phyloP scores from a whole-genome alignment of 2,329 filamentous ascomycete genomes.

The Beauveria brongniartii region DNA sequence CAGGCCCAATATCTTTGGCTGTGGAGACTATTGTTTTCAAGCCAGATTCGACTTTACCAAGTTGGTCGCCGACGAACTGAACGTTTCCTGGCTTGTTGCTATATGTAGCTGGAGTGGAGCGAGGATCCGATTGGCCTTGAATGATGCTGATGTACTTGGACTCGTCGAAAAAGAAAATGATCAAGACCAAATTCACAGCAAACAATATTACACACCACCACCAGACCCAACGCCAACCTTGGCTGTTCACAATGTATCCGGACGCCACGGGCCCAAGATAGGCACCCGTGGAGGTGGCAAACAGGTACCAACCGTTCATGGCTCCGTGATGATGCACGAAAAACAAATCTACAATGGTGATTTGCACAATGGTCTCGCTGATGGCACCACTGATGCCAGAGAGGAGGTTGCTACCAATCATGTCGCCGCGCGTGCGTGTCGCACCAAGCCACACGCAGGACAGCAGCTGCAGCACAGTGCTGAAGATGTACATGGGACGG shows the following conservation, averaged over 20 bases:
- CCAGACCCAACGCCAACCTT: constrained; percentile 32
- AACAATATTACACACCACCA: constrained; percentile 20
- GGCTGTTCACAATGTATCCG: constrained; percentile 17
- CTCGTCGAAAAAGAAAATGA: constrained; percentile 29
- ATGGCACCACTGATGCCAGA: constrained; percentile 30
- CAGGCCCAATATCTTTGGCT: not conserved
- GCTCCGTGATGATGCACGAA: constrained; percentile 27
- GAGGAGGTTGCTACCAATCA: constrained; percentile 32
- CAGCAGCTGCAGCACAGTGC: constrained; percentile 28
- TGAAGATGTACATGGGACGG: constrained; percentile 23
- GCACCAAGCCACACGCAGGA: constrained; percentile 30
- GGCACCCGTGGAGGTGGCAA: constrained; percentile 20
- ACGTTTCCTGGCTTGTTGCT: not conserved
- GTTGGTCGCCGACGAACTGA: constrained; percentile 6
- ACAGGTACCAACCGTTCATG: constrained; percentile 39
- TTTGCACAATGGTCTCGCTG: constrained; percentile 30
- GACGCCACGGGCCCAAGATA: constrained; percentile 24
- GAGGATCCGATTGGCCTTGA: not conserved
- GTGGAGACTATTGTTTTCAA: not conserved
- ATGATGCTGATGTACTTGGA: constrained; percentile 16
- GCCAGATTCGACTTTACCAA: not conserved
- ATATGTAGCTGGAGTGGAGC: not conserved
- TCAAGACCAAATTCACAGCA: constrained; percentile 12
- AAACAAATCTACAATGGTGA: constrained; percentile 28
- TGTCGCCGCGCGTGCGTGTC: constrained; percentile 32